A percentile compares a stretch with the other conserved stretches of the same genome.
phyloP scores from a whole-genome alignment of 345 rosid genomes.

The Eucalyptus tenuipes region DNA sequence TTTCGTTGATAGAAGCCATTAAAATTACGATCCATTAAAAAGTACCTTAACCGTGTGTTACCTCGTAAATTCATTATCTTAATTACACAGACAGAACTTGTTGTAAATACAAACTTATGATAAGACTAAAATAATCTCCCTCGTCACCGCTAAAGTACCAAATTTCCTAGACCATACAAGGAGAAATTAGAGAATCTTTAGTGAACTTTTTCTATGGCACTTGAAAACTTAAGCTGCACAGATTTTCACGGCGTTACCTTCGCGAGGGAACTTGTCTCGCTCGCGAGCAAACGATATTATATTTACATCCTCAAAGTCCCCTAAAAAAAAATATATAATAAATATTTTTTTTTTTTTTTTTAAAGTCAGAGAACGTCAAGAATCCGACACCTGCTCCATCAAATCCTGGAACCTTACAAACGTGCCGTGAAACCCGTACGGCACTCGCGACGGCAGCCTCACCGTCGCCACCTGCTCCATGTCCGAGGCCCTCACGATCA shows the following conservation, averaged over 20 bases:
- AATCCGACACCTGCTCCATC: constrained; percentile 5
- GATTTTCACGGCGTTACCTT: not conserved
- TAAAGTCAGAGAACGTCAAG: not conserved
- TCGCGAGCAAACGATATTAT: not conserved
- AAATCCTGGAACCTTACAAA: constrained; percentile 36
- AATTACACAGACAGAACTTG: not conserved
- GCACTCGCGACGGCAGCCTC: constrained; percentile 46
- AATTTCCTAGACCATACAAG: not conserved
- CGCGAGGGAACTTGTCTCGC: not conserved
- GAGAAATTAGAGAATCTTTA: not conserved
- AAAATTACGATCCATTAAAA: not conserved
- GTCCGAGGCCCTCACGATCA: constrained; percentile 26
- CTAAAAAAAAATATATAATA: not conserved
- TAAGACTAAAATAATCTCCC: not conserved
- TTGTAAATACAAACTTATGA: not conserved
- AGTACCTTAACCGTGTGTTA: not conserved
- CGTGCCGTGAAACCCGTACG: constrained; percentile 74
- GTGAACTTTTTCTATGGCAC: not conserved
- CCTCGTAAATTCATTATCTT: not conserved
- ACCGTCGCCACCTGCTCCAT: constrained; percentile 48
- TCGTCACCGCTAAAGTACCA: not conserved
- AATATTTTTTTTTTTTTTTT: too few species aligned
- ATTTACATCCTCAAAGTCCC: not conserved
- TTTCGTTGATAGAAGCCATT: not conserved
- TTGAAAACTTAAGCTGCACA: not conserved